Base-by-base conservation (phyloP, 1,139 yeast genomes). In the Blastobotrys apis region DNA sequence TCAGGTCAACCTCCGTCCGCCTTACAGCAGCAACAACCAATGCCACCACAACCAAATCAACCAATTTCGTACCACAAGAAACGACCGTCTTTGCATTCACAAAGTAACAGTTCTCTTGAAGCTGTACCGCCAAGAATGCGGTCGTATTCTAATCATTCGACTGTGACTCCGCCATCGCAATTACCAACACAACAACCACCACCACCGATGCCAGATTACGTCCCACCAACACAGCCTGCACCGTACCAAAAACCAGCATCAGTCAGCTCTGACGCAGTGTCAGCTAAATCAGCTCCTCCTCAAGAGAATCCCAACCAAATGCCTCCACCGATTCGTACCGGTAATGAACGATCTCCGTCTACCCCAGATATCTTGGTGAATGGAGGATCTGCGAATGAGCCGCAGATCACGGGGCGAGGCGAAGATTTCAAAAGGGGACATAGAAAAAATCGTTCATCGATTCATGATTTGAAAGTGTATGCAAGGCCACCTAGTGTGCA, bases 391-490 rank as follows among this genome's bases (percentile, higher is more conserved):
- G 26, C 16, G 3, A 19, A 13, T 20, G 27, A 27, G 15, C 32
- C n/a, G 22, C 34, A 29, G 20, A 9, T 29, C 6, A 15, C n/a
- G 17, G 13, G 13, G 15, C n/a, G 13, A 5, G n/a, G n/a, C n/a
- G 15, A 12, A n/a, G 5, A 16, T 16, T 40, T 39, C 33, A 25
- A 19, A 20, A 33, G 26, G n/a, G 52, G 52, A 10, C 50, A 49
- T 35, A 32, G 43, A 12, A 43, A 43, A 29, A 43, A 43, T 30
- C 36, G 48, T 23, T 47, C 51, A 15, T 48, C 51, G 19, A 36
- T 49, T n/a, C 48, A 46, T 17, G 49, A 44, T 10, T 39, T 48
- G 19, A 47, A 47, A 29, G 33, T 47, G 8, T 47, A 47, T 26
- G 48, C 51, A 2, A 12, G 47, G 23, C 25, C 32, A n/a, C 26